These are phyloP conservation scores for Neurospora sp. DNA, from an alignment of 2,329 filamentous ascomycete species.

Conservation along the genomic window DNA sequence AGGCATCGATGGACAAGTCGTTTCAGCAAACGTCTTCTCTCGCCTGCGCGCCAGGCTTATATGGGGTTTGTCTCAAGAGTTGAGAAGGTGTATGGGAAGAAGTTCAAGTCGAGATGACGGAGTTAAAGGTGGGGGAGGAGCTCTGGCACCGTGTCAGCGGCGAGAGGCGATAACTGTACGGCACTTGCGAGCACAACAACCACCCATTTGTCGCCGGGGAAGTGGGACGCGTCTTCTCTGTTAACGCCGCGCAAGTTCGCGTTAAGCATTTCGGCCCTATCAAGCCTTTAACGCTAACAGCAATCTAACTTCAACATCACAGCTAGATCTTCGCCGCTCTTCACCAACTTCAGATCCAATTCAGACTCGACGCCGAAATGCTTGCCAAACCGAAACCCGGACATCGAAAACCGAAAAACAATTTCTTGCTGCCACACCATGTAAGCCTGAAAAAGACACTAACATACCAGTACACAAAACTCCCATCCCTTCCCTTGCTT, in stretches of 20 bases:
- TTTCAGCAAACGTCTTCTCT: neutral
- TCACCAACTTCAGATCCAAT: neutral
- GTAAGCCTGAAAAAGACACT: neutral
- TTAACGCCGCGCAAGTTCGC: neutral
- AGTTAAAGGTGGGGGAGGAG: neutral
- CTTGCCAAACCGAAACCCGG: neutral
- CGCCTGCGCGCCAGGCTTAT: neutral
- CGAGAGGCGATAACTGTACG: neutral
- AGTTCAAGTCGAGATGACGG: neutral
- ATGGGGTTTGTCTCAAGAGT: neutral
- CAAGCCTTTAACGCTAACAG: neutral
- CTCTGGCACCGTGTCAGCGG: neutral
- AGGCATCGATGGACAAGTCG: neutral
- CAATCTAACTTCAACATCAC: neutral
- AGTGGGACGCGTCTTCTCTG: neutral
- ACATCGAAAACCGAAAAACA: neutral
- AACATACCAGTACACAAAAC: neutral
- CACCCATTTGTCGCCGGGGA: neutral
- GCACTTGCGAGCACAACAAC: neutral
- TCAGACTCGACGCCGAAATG: neutral
- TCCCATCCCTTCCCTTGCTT: neutral
- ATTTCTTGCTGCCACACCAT: neutral
- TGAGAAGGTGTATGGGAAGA: neutral
- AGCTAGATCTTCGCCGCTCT: neutral
- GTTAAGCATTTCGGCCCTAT: neutral